Conservation (phyloP, 1,284 basidiomycete species). For the Ceratobasidium sp. region DNA sequence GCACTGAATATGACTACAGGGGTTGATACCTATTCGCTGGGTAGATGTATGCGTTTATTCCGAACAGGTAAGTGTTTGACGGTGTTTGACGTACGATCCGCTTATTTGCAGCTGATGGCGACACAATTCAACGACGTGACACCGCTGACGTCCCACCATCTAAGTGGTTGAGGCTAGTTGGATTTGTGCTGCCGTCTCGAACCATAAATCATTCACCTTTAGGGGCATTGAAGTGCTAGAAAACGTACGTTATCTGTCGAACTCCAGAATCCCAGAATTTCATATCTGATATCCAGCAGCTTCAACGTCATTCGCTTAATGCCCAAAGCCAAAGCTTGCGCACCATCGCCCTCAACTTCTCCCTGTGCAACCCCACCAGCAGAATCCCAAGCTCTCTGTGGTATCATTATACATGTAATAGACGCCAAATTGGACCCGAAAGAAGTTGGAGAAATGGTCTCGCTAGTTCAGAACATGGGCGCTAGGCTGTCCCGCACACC, state of each 20-base stretch:
- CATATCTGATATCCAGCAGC: conserved; percentile 5
- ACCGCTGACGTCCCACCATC: too few relatives aligned
- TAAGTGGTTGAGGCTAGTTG: too few relatives aligned
- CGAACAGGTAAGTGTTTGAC: too few relatives aligned
- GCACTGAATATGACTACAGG: too few relatives aligned
- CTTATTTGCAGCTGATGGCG: too few relatives aligned
- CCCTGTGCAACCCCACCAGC: conserved; percentile 29
- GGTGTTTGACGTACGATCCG: too few relatives aligned
- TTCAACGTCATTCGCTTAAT: not conserved
- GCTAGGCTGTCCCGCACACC: conserved; percentile 51
- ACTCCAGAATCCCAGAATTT: not conserved
- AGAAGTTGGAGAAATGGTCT: conserved; percentile 56
- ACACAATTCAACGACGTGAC: too few relatives aligned
- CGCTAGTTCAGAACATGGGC: conserved; percentile 48
- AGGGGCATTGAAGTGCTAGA: too few relatives aligned
- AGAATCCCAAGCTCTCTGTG: conserved; percentile 16
- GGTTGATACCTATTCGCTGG: too few relatives aligned
- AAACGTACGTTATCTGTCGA: not conserved
- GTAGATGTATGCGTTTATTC: too few relatives aligned
- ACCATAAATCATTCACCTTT: too few relatives aligned
- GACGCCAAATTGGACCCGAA: conserved; percentile 62
- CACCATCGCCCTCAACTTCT: conserved; percentile 19
- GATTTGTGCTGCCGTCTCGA: too few relatives aligned
- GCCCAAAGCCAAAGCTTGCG: conserved; percentile 13
- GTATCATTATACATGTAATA: conserved; percentile 57